A percentile compares a stretch with the other conserved stretches of the same genome.
Evolutionary conservation across 179 eudicot genomes (phyloP).

Genomic region (Vitellaria paradoxa): DNA sequence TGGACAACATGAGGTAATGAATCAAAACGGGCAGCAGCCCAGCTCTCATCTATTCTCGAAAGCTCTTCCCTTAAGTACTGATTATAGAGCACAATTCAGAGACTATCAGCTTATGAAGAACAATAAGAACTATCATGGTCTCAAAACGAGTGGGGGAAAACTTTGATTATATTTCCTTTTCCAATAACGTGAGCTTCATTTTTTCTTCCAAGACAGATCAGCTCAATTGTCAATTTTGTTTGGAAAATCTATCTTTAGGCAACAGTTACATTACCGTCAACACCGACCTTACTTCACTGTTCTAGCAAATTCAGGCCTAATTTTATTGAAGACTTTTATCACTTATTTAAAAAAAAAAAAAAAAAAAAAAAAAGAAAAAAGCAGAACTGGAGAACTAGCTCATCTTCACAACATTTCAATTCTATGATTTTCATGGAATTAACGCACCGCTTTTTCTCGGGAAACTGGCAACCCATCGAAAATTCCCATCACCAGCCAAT

Average conservation of each 20-base stretch:
- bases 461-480: slow-evolving; percentile 80
- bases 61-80: slow-evolving; percentile 86
- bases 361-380: too few relatives aligned
- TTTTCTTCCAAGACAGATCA: neutral
- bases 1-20: slow-evolving; percentile 95
- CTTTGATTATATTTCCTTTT: neutral
- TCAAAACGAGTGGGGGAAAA: neutral
- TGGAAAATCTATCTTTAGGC: neutral
- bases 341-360: too few relatives aligned
- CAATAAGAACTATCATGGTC: neutral
- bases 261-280: neutral
- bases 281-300: neutral
- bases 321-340: too few relatives aligned
- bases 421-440: neutral
- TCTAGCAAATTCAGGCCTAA: neutral
- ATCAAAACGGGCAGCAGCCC: slow-evolving; percentile 95
- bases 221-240: neutral
- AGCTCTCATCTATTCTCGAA: slow-evolving; percentile 70
- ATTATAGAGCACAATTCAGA: slow-evolving; percentile 13
- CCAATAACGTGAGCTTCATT: neutral
- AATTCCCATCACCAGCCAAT: slow-evolving; percentile 34
- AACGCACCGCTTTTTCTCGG: slow-evolving; percentile 67
- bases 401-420: neutral
- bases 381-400: neutral
- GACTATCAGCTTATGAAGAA: neutral